A percentile compares a stretch with the other conserved stretches of the same genome.
These are phyloP conservation scores for Nidularia pulvinata DNA, from an alignment of 768 basidiomycete genomes.

Conservation along the genomic window DNA sequence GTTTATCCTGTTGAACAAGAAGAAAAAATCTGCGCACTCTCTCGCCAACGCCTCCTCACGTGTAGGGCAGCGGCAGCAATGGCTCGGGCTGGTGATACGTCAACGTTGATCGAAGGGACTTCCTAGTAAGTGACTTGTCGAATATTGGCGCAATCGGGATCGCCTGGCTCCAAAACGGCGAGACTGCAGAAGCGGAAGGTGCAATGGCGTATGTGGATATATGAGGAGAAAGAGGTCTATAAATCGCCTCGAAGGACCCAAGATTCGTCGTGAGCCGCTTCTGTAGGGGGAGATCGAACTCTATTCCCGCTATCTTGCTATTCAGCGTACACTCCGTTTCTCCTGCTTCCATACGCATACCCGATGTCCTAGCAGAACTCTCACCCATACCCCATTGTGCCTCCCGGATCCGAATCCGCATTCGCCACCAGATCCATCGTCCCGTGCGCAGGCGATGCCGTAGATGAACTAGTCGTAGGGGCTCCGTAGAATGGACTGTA, in stretches of 20 bases:
- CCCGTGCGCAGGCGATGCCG: conserved; percentile 21
- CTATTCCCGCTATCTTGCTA: background rate
- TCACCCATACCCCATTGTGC: background rate
- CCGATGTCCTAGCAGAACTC: conserved; percentile 4
- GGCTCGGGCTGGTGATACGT: conserved; percentile 44
- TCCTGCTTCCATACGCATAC: background rate
- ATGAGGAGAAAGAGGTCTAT: conserved; percentile 2
- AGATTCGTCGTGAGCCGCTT: conserved; percentile 2
- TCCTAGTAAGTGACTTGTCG: conserved; percentile 24
- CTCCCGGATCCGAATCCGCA: conserved; percentile 55
- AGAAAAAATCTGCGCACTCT: conserved; percentile 56
- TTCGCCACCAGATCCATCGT: conserved; percentile 29
- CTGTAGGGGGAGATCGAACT: background rate
- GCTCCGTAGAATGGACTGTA: conserved; percentile 2
- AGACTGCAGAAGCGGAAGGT: conserved; percentile 6
- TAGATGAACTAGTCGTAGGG: conserved; percentile 16
- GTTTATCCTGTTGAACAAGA: conserved; percentile 8
- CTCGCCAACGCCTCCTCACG: conserved; percentile 52
- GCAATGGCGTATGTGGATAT: conserved; percentile 1
- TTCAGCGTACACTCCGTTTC: too few relatives aligned
- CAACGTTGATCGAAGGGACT: conserved; percentile 54
- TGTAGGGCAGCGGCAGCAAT: conserved; percentile 35
- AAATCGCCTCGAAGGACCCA: conserved; percentile 18
- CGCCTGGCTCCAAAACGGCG: background rate
- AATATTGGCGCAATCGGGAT: conserved; percentile 7